Conservation (phyloP, 257 asterid species). For the Catharanthus roseus region DNA sequence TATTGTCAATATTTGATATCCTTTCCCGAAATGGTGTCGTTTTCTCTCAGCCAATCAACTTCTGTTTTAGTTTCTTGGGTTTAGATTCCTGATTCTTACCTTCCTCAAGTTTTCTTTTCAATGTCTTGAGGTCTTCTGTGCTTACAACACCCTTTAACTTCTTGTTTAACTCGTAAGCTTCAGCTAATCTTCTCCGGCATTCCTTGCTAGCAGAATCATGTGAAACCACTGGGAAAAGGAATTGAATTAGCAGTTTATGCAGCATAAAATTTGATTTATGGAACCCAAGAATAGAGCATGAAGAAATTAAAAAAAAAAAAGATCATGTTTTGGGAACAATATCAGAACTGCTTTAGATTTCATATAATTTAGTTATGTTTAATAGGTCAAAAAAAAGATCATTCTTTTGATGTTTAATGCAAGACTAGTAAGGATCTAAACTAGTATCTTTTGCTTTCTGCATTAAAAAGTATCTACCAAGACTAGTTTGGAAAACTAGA, state of each 20-base stretch:
- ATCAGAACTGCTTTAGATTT: neutral
- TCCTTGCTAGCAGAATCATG: conserved; percentile 84
- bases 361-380: neutral
- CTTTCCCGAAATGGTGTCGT: neutral
- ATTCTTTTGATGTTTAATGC: too few relatives aligned
- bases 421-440: too few relatives aligned
- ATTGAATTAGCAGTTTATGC: neutral
- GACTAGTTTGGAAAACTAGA: neutral
- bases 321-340: neutral
- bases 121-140: conserved; percentile 44
- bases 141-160: conserved; percentile 58
- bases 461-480: neutral
- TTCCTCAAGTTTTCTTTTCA: conserved; percentile 51
- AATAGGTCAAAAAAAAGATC: too few relatives aligned
- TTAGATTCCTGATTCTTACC: conserved; percentile 31
- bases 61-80: conserved; percentile 63
- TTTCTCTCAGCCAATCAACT: conserved; percentile 21
- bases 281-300: conserved; percentile 2
- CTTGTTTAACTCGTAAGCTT: conserved; percentile 84
- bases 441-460: neutral
- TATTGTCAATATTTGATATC: neutral
- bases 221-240: conserved; percentile 52
- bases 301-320: too few relatives aligned
- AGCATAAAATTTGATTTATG: neutral
- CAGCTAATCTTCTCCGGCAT: conserved; percentile 54